Evolutionary conservation across 768 basidiomycete genomes (phyloP).

Genomic region (Ephemerocybe angulata): DNA sequence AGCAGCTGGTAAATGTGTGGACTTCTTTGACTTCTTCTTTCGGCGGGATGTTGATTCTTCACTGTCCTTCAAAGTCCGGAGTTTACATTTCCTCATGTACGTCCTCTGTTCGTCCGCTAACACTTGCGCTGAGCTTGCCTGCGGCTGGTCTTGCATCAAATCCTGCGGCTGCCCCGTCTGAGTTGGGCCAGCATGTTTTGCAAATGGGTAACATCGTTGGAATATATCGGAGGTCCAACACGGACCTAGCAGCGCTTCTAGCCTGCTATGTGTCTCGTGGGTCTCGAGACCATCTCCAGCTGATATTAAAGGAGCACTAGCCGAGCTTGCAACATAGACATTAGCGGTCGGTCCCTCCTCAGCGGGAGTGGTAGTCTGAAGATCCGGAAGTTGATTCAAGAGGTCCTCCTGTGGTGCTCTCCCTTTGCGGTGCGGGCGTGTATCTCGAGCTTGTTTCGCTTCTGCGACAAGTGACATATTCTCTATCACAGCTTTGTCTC

Average conservation of each 20-base stretch:
- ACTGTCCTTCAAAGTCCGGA: not conserved
- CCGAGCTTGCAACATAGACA: too few relatives aligned
- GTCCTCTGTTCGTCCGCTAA: not conserved
- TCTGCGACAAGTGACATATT: slow-evolving; percentile 8
- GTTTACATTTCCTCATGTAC: not conserved
- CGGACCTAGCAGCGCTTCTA: not conserved
- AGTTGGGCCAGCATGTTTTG: too few relatives aligned
- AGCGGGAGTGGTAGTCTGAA: not conserved
- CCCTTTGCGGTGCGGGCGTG: not conserved
- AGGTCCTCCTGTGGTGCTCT: not conserved
- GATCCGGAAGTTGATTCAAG: not conserved
- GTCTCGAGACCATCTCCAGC: not conserved
- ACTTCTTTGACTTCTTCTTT: not conserved
- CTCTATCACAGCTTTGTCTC: not conserved
- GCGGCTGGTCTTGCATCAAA: too few relatives aligned
- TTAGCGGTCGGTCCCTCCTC: not conserved
- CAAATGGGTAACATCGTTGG: not conserved
- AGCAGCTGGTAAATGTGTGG: not conserved
- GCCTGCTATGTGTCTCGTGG: not conserved
- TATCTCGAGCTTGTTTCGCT: slow-evolving; percentile 2
- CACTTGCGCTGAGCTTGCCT: not conserved
- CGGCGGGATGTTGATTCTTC: not conserved
- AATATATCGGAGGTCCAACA: not conserved
- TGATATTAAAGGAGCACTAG: too few relatives aligned
- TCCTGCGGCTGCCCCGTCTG: too few relatives aligned